Conservation (phyloP, 2,329 filamentous ascomycete genomes). For the Aspergillus tubingensis region DNA sequence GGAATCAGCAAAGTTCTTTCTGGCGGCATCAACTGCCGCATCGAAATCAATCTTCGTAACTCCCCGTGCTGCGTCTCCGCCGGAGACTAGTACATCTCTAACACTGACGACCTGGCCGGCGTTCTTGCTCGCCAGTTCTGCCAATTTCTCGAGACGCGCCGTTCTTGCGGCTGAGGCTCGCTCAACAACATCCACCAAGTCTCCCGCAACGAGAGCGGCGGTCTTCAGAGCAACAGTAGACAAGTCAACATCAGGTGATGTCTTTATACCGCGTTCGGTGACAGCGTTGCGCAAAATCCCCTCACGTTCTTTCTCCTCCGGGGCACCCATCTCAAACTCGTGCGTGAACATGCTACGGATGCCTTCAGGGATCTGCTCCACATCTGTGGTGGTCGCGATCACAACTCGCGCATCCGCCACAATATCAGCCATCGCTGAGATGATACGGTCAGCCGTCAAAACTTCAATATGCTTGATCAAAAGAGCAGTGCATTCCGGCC, state of each 20-base stretch:
- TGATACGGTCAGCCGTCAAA: slow-evolving; percentile 86
- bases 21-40: slow-evolving; percentile 87
- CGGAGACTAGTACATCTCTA: slow-evolving; percentile 83
- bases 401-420: slow-evolving; percentile 77
- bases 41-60: slow-evolving; percentile 85
- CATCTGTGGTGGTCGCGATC: slow-evolving; percentile 90
- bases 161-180: slow-evolving; percentile 77
- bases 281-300: slow-evolving; percentile 80
- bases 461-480: slow-evolving; percentile 90
- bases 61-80: slow-evolving; percentile 75
- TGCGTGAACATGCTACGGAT: slow-evolving; percentile 91
- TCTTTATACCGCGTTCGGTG: slow-evolving; percentile 70
- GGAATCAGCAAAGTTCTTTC: slow-evolving; percentile 96
- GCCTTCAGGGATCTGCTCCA: slow-evolving; percentile 90
- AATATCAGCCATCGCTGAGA: slow-evolving; percentile 79
- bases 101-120: slow-evolving; percentile 57
- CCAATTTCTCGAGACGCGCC: slow-evolving; percentile 73
- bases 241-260: slow-evolving; percentile 82
- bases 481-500: slow-evolving; percentile 76
- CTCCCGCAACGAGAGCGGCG: slow-evolving; percentile 89
- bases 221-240: slow-evolving; percentile 88
- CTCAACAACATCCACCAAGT: slow-evolving; percentile 91
- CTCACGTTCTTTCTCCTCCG: slow-evolving; percentile 89
- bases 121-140: slow-evolving; percentile 43
- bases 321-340: slow-evolving; percentile 89